These are phyloP conservation scores for Odontarrhena argentea DNA, from an alignment of 345 rosid genomes.

Conservation along the genomic window DNA sequence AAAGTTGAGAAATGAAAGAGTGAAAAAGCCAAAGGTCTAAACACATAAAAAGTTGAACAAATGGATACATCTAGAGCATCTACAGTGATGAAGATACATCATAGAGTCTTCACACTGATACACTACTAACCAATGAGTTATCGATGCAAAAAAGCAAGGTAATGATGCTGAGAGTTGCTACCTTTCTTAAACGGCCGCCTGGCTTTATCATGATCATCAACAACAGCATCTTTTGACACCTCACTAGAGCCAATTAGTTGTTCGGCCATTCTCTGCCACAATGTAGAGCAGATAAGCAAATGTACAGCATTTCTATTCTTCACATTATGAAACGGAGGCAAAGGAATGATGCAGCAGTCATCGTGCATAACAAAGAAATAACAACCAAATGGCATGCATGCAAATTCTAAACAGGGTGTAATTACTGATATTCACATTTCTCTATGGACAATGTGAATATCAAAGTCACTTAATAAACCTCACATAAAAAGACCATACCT, in stretches of 20 bases:
- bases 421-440: conserved; percentile 1
- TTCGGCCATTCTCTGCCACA: conserved; percentile 67
- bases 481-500: conserved; percentile 51
- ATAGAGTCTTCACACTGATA: conserved; percentile 23
- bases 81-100: conserved; percentile 14
- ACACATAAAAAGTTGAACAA: neutral
- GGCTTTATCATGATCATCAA: conserved; percentile 52
- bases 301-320: conserved; percentile 15
- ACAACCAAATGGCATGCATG: conserved; percentile 8
- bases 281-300: conserved; percentile 12
- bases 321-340: neutral
- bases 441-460: conserved; percentile 9
- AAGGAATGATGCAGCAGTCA: conserved; percentile 9
- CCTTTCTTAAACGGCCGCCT: conserved; percentile 74
- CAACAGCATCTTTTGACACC: conserved; percentile 54
- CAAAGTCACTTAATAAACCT: conserved; percentile 9
- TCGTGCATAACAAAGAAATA: conserved; percentile 11
- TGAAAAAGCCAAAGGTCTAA: conserved; percentile 1
- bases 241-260: conserved; percentile 55
- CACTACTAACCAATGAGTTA: conserved; percentile 18
- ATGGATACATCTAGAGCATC: conserved; percentile 24
- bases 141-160: conserved; percentile 28
- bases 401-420: neutral
- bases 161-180: conserved; percentile 32
- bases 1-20: conserved; percentile 15